Evolutionary conservation across 371 early-diverging fungal species (phyloP).

Genomic region (Haplosporangium sp.): DNA sequence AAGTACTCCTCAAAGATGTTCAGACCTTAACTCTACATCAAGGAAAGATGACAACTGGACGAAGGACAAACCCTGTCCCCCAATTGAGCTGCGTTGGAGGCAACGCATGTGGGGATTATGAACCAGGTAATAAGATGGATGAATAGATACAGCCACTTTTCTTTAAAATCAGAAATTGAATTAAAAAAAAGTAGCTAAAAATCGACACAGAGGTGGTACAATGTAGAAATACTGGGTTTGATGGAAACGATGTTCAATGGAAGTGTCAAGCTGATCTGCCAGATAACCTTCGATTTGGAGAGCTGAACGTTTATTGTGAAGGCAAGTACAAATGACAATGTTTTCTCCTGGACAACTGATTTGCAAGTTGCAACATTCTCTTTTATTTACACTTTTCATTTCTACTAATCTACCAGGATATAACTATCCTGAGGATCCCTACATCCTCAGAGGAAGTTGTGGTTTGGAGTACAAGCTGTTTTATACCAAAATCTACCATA

Average conservation of each 20-base stretch:
- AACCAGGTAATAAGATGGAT: slow-evolving; percentile 29
- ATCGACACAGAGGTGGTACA: slow-evolving; percentile 37
- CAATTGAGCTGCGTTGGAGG: slow-evolving; percentile 50
- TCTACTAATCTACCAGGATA: slow-evolving; percentile 43
- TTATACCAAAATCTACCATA: slow-evolving; percentile 45
- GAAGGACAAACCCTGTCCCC: slow-evolving; percentile 39
- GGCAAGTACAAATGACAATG: slow-evolving; percentile 19
- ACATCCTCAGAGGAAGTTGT: slow-evolving; percentile 66
- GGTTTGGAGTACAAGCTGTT: slow-evolving; percentile 67
- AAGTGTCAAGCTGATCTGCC: slow-evolving; percentile 64
- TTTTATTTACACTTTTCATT: background rate
- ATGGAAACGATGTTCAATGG: slow-evolving; percentile 66
- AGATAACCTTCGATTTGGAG: slow-evolving; percentile 58
- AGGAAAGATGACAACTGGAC: slow-evolving; percentile 38
- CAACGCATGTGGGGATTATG: slow-evolving; percentile 45
- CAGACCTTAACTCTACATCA: slow-evolving; percentile 43
- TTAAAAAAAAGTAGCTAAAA: background rate
- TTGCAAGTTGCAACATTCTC: background rate
- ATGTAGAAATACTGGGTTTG: slow-evolving; percentile 54
- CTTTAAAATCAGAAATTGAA: too few relatives aligned
- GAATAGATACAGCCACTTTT: too few relatives aligned
- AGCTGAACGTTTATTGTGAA: slow-evolving; percentile 65
- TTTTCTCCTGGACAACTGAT: background rate
- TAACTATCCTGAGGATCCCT: slow-evolving; percentile 63
- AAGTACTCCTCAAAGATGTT: slow-evolving; percentile 42